Evolutionary conservation across 345 rosid species (phyloP).

Genomic region (Murraya paniculata): DNA sequence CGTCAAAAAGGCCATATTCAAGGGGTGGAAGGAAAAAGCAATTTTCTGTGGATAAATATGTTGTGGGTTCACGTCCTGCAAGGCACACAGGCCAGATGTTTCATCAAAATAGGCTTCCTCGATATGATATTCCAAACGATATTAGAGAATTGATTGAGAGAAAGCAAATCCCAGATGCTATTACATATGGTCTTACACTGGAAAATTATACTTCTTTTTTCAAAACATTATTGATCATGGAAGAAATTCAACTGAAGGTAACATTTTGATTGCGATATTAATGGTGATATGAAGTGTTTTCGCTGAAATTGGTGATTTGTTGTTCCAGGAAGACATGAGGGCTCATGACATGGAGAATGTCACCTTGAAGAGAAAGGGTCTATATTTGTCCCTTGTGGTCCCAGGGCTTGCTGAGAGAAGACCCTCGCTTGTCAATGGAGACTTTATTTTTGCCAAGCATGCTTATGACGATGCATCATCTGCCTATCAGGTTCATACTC

Average conservation of each 20-base stretch:
- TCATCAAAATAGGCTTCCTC: constrained; percentile 52
- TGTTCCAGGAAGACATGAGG: constrained; percentile 74
- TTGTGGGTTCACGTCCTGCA: constrained; percentile 46
- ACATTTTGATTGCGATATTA: constrained; percentile 1
- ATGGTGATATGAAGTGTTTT: background rate
- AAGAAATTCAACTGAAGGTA: constrained; percentile 88
- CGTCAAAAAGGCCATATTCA: constrained; percentile 52
- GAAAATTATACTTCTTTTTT: constrained; percentile 56
- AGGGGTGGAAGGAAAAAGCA: constrained; percentile 52
- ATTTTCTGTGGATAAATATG: constrained; percentile 38
- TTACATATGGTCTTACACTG: constrained; percentile 42
- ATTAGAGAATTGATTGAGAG: constrained; percentile 58
- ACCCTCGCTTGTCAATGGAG: constrained; percentile 88
- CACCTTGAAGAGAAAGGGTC: constrained; percentile 53
- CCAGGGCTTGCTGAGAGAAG: constrained; percentile 94
- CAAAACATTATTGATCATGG: constrained; percentile 67
- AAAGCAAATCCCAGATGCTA: constrained; percentile 47
- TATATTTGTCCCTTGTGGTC: constrained; percentile 57
- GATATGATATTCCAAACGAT: constrained; percentile 63
- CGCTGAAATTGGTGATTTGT: constrained; percentile 9
- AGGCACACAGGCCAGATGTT: constrained; percentile 11
- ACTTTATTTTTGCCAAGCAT: constrained; percentile 50
- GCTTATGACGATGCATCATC: constrained; percentile 30
- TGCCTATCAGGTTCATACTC: constrained; percentile 50
- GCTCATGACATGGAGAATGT: constrained; percentile 69